Conservation (phyloP, 768 basidiomycete species). For the Serpula lacrymans region DNA sequence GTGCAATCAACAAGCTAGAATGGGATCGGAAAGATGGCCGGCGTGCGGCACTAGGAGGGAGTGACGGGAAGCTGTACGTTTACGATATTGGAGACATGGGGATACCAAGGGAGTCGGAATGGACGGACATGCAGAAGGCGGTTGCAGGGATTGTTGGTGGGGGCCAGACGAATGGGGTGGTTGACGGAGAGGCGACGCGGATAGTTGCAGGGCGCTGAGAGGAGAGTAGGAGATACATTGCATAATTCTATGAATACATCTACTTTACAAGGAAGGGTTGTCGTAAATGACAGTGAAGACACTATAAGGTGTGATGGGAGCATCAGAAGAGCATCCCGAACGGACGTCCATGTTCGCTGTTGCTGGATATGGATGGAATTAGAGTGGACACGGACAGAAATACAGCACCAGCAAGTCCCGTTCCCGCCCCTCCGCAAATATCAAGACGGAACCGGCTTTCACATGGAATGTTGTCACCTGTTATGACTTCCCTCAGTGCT, state of each 20-base stretch:
- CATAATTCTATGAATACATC: too few relatives aligned
- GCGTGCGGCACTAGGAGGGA: constrained; percentile 85
- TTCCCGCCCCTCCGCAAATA: background rate
- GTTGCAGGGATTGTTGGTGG: constrained; percentile 59
- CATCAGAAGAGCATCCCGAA: too few relatives aligned
- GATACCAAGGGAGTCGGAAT: constrained; percentile 85
- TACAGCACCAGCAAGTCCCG: constrained; percentile 3
- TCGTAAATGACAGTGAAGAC: too few relatives aligned
- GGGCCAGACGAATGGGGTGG: constrained; percentile 31
- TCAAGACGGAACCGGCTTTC: constrained; percentile 2
- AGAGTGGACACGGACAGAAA: constrained; percentile 7
- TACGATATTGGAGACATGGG: constrained; percentile 95
- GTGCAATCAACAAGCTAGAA: constrained; percentile 91
- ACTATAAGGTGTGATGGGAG: too few relatives aligned
- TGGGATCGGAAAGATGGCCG: constrained; percentile 95
- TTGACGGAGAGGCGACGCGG: constrained; percentile 25
- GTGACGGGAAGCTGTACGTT: constrained; percentile 89
- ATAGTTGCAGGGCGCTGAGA: constrained; percentile 32
- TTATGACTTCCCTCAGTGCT: constrained; percentile 9
- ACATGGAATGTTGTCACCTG: constrained; percentile 16
- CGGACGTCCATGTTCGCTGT: background rate
- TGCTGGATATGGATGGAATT: constrained; percentile 6
- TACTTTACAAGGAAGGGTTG: too few relatives aligned
- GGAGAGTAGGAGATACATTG: too few relatives aligned
- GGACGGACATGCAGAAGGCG: constrained; percentile 90